Percentiles rank a stretch among this genome's conserved stretches.
These are phyloP conservation scores for Cytospora chrysosperma DNA, from an alignment of 2,329 filamentous ascomycete species.

Conservation along the genomic window DNA sequence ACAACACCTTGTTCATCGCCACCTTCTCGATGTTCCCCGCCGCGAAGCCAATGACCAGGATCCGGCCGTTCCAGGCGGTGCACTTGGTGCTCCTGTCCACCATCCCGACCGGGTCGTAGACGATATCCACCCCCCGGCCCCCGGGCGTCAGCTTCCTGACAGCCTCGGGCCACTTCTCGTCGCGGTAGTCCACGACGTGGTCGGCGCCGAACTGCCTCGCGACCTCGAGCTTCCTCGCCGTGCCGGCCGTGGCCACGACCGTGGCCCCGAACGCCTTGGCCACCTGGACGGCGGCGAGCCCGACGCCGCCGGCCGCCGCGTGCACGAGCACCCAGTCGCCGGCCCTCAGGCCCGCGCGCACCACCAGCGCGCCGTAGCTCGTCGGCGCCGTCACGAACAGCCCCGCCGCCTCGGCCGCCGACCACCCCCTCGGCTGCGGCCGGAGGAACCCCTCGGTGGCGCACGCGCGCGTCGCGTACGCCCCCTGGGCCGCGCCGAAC, in stretches of 20 bases:
- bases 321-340: conserved; percentile 90
- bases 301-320: conserved; percentile 88
- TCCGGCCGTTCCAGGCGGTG: conserved; percentile 86
- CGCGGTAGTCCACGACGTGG: conserved; percentile 74
- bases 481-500: conserved; percentile 84
- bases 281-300: conserved; percentile 85
- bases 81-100: conserved; percentile 88
- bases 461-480: conserved; percentile 75
- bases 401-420: conserved; percentile 79
- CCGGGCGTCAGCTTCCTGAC: conserved; percentile 78
- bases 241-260: conserved; percentile 90
- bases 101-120: conserved; percentile 91
- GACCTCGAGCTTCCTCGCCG: conserved; percentile 74
- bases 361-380: conserved; percentile 79
- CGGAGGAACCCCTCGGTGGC: conserved; percentile 66
- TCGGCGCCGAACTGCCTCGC: conserved; percentile 82
- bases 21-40: conserved; percentile 86
- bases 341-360: conserved; percentile 70
- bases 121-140: conserved; percentile 77
- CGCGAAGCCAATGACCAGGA: conserved; percentile 88
- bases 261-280: conserved; percentile 89
- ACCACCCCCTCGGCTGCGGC: conserved; percentile 78
- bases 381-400: conserved; percentile 92
- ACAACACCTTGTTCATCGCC: conserved; percentile 83
- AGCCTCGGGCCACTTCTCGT: conserved; percentile 60